Conservation (phyloP, 1,284 basidiomycete species). For the Xerocomus amazonicus region DNA sequence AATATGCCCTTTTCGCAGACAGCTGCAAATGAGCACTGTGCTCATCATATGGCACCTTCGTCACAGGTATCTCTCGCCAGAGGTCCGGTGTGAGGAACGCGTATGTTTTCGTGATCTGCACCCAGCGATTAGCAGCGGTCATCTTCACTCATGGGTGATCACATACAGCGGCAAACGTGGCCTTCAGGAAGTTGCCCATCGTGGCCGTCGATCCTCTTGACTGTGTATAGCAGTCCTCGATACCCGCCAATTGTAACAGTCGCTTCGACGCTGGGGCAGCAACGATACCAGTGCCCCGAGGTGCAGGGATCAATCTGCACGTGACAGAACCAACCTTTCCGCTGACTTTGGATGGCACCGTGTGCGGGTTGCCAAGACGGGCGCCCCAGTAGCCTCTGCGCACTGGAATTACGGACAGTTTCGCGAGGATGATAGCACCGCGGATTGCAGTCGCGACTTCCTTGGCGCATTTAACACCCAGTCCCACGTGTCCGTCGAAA, state of each 20-base stretch:
- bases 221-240: slow-evolving; percentile 95
- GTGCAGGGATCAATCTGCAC: slow-evolving; percentile 98
- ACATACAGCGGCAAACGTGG: slow-evolving; percentile 89
- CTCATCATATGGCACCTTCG: slow-evolving; percentile 91
- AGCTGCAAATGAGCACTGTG: slow-evolving; percentile 88
- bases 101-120: slow-evolving; percentile 94
- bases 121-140: not conserved
- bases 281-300: slow-evolving; percentile 98
- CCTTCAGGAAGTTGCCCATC: slow-evolving; percentile 99
- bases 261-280: slow-evolving; percentile 98
- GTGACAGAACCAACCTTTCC: slow-evolving; percentile 99
- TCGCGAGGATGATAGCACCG: slow-evolving; percentile 96
- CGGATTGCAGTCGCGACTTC: slow-evolving; percentile 99
- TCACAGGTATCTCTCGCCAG: slow-evolving; percentile 92
- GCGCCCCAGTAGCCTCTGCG: slow-evolving; percentile 99
- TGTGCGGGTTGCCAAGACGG: slow-evolving; percentile 97
- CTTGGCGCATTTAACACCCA: slow-evolving; percentile 99
- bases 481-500: slow-evolving; percentile 96
- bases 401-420: slow-evolving; percentile 94
- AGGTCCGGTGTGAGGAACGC: slow-evolving; percentile 96
- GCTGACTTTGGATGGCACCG: slow-evolving; percentile 97
- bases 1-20: slow-evolving; percentile 77
- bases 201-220: slow-evolving; percentile 98
- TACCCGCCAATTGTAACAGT: slow-evolving; percentile 95
- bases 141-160: slow-evolving; percentile 16